These are phyloP conservation scores for Colletotrichum sp. DNA, from an alignment of 2,329 filamentous ascomycete genomes.

Conservation along the genomic window DNA sequence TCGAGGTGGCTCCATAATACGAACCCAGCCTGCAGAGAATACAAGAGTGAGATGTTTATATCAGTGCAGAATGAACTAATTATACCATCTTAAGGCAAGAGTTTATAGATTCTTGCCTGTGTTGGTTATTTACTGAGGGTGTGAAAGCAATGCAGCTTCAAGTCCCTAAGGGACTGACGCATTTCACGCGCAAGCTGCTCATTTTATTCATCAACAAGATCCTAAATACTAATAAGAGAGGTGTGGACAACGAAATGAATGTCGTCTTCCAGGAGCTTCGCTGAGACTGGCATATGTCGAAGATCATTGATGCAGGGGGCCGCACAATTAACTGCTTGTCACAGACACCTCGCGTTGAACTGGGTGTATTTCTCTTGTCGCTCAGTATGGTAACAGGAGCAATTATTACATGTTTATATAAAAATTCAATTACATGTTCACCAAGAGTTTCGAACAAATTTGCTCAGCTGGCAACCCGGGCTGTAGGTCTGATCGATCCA, in stretches of 20 bases:
- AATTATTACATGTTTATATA: too few relatives aligned
- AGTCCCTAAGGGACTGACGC: neutral
- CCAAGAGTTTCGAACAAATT: neutral
- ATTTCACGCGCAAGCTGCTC: neutral
- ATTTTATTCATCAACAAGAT: neutral
- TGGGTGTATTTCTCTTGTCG: too few relatives aligned
- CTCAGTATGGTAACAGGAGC: rapidly evolving
- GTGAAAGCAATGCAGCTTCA: too few relatives aligned
- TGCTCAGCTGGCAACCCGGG: neutral
- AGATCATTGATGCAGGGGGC: neutral
- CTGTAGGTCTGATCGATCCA: neutral
- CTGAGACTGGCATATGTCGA: neutral
- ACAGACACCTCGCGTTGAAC: too few relatives aligned
- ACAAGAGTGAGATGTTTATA: too few relatives aligned
- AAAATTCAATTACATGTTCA: too few relatives aligned
- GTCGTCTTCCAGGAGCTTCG: neutral
- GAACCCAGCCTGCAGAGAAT: too few relatives aligned
- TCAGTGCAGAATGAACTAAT: too few relatives aligned
- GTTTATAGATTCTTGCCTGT: too few relatives aligned
- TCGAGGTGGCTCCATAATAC: too few relatives aligned
- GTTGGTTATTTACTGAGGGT: too few relatives aligned
- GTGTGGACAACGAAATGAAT: rapidly evolving
- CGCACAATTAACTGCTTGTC: rapidly evolving
- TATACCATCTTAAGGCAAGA: too few relatives aligned
- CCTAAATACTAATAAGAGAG: neutral